Evolutionary conservation across 148 eudicot genomes (phyloP).

Genomic region (Camellia sinensis): DNA sequence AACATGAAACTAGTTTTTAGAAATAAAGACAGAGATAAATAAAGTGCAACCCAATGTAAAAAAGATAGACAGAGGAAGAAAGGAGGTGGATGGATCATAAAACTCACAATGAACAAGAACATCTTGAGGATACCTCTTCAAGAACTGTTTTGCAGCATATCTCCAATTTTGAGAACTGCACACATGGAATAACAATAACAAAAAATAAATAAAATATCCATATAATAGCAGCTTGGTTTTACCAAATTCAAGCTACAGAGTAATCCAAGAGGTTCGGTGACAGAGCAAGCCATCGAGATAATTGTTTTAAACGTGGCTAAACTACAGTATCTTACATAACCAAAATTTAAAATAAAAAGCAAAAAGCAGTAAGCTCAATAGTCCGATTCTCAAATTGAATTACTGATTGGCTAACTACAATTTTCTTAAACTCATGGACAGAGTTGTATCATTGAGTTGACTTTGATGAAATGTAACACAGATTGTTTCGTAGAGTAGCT

Average conservation of each 20-base stretch:
- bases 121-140: constrained; percentile 69
- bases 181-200: background rate
- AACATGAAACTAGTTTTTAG: background rate
- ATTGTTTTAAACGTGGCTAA: background rate
- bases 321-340: background rate
- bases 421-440: too few relatives aligned
- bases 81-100: background rate
- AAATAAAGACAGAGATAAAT: background rate
- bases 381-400: too few relatives aligned
- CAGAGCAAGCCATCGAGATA: background rate
- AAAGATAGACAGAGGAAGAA: background rate
- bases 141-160: constrained; percentile 78
- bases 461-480: too few relatives aligned
- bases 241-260: background rate
- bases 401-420: too few relatives aligned
- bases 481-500: too few relatives aligned
- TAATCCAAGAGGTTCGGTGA: background rate
- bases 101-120: constrained; percentile 80
- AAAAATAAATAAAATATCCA: background rate
- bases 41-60: background rate
- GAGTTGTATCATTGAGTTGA: too few relatives aligned
- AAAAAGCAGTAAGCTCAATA: too few relatives aligned
- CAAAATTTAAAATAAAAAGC: background rate
- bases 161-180: constrained; percentile 88
- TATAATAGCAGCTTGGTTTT: background rate